A percentile compares a stretch with the other conserved stretches of the same genome.
Conservation (phyloP, 768 basidiomycete species). For the Tricholoma hemisulphureum region DNA sequence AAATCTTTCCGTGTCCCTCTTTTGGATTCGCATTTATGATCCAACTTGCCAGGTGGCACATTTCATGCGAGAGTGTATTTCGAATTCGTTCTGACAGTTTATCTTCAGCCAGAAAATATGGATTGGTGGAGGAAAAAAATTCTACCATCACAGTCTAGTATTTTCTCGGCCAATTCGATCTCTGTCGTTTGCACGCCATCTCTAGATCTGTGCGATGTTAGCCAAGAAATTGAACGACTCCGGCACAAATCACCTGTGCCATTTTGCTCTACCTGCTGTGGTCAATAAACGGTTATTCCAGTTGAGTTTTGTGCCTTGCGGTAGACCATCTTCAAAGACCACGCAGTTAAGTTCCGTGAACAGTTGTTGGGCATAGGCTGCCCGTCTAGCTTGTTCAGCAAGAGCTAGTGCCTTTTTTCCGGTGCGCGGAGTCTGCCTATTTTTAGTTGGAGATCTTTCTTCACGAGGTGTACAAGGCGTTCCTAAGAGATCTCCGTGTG, state of each 20-base stretch:
- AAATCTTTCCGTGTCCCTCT: constrained; percentile 71
- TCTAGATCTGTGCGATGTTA: constrained; percentile 39
- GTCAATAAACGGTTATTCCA: constrained; percentile 68
- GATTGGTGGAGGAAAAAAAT: constrained; percentile 7
- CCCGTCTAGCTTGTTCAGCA: constrained; percentile 44
- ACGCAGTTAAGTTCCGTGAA: constrained; percentile 58
- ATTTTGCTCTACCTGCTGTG: constrained; percentile 71
- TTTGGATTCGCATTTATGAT: constrained; percentile 67
- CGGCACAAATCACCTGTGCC: constrained; percentile 44
- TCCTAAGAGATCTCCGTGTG: background rate
- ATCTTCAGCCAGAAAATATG: background rate
- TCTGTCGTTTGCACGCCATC: constrained; percentile 58
- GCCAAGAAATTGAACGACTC: background rate
- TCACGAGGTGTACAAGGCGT: background rate
- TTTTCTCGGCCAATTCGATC: constrained; percentile 82
- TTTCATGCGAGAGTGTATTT: constrained; percentile 84
- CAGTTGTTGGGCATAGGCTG: constrained; percentile 54
- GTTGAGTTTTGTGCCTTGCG: constrained; percentile 51
- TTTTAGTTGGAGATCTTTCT: background rate
- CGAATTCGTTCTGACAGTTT: constrained; percentile 63
- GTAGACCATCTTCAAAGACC: constrained; percentile 57
- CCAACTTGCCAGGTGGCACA: constrained; percentile 92
- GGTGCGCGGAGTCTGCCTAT: constrained; percentile 7
- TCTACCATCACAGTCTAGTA: constrained; percentile 72
- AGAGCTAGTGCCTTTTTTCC: constrained; percentile 43